A percentile compares a stretch with the other conserved stretches of the same genome.
These are phyloP conservation scores for Pythium folliculosum DNA, from an alignment of 352 stramenopile genomes.

Conservation along the genomic window DNA sequence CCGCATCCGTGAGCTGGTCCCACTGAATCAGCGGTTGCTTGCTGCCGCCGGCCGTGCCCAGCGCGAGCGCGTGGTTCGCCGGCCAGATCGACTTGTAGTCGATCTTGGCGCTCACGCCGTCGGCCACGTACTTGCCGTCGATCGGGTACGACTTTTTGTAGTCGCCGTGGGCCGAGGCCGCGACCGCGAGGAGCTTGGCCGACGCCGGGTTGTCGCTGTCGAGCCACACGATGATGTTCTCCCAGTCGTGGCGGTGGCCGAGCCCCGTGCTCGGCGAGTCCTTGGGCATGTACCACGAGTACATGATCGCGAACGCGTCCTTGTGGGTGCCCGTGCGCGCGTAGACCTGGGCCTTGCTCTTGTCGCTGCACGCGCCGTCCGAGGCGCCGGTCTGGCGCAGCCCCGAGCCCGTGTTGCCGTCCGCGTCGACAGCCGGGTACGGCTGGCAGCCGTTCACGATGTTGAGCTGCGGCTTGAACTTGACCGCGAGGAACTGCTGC, in stretches of 20 bases:
- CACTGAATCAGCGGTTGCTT: constrained; percentile 13
- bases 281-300: constrained; percentile 53
- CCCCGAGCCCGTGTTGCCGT: constrained; percentile 28
- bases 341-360: constrained; percentile 33
- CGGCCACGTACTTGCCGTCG: constrained; percentile 14
- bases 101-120: constrained; percentile 14
- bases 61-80: constrained; percentile 9
- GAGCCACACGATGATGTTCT: constrained; percentile 42
- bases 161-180: constrained; percentile 23
- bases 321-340: constrained; percentile 30
- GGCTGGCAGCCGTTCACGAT: constrained; percentile 27
- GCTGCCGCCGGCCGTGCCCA: neutral
- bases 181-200: constrained; percentile 14
- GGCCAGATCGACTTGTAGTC: constrained; percentile 22
- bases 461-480: constrained; percentile 36
- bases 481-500: constrained; percentile 23
- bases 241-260: constrained; percentile 31
- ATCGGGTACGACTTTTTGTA: constrained; percentile 27
- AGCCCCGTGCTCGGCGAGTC: constrained; percentile 33
- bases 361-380: constrained; percentile 19
- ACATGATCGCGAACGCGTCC: constrained; percentile 36
- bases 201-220: constrained; percentile 23
- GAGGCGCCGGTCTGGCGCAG: constrained; percentile 23
- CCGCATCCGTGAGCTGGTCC: constrained; percentile 5
- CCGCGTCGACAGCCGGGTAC: constrained; percentile 29